Base-by-base conservation (phyloP, 2,329 filamentous ascomycete species). In the Septoria linicola region DNA sequence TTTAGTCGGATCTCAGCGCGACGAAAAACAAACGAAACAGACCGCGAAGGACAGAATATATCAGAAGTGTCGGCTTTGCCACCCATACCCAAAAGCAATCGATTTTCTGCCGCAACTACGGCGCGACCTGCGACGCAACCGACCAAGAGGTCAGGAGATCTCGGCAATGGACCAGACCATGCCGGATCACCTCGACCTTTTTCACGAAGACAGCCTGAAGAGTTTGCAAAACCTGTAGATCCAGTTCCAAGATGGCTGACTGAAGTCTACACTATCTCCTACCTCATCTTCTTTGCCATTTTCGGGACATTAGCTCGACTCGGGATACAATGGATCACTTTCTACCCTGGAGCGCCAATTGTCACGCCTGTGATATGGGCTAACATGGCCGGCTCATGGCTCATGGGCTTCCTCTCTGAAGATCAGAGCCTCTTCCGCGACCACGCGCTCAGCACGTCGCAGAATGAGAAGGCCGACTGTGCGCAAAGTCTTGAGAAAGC, bases 381-480 rank as follows among this genome's bases (percentile, higher is more conserved):
- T 54, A 96, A 97, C 64, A 85, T 96, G 40, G 82, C 77, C 1
- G 92, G 92, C 1, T 87, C 87, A 49, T 66, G 95, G 0, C 60
- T 95, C 51, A 87, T 97, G 81, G 92, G 93, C 2, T 95, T 95
- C 65, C 77, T 96, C 2, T 73, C 81, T 8, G 88, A 96, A 70
- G 89, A 96, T 64, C 77, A 82, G 55, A 83, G 80, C 61, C 72
- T 95, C 5, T 95, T 95, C 67, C 80, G 80, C 23, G 71, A 82
- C 51, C 84, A 87, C 71, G 85, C 81, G 80, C 37, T 27, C 82
- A 81, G 7, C 70, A 66, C 6, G 66, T 27, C 16, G 8, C n/a
- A n/a, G n/a, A n/a, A 41, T n/a, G 52, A 59, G 8, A 69, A 63
- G 3, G 74, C 73, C 49, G 23, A 51, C 21, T 53, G 51, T 10